A percentile compares a stretch with the other conserved stretches of the same genome.
phyloP scores from a whole-genome alignment of 305 asterid species.

The Fraxinus angustifolia region DNA sequence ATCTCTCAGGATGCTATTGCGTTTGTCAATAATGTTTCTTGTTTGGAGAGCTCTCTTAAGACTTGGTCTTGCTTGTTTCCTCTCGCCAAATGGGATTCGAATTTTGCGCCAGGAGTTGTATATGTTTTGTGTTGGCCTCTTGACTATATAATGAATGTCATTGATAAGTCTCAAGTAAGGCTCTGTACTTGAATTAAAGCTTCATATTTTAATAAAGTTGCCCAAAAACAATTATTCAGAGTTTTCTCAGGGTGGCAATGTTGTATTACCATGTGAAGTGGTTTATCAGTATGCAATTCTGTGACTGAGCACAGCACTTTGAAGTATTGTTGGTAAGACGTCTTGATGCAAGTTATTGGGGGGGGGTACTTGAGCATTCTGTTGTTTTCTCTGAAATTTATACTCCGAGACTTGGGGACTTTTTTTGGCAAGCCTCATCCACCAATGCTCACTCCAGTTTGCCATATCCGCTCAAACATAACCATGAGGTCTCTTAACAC shows the following conservation, averaged over 20 bases:
- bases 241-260: conserved; percentile 27
- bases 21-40: conserved; percentile 11
- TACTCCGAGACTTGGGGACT: conserved; percentile 41
- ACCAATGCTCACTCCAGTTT: conserved; percentile 42
- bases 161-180: conserved; percentile 27
- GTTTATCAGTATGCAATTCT: conserved; percentile 28
- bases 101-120: conserved; percentile 24
- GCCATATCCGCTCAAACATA: conserved; percentile 41
- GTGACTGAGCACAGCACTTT: conserved; percentile 26
- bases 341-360: conserved; percentile 27
- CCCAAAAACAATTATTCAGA: conserved; percentile 20
- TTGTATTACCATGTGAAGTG: conserved; percentile 24
- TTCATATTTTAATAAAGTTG: conserved; percentile 12
- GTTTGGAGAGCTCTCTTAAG: conserved; percentile 7
- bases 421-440: conserved; percentile 48
- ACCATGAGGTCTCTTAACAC: conserved; percentile 36
- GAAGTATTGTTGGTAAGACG: conserved; percentile 30
- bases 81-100: background rate
- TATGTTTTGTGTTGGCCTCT: conserved; percentile 24
- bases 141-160: conserved; percentile 24
- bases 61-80: conserved; percentile 26
- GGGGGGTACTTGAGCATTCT: conserved; percentile 37
- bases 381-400: conserved; percentile 37
- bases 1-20: conserved; percentile 15
- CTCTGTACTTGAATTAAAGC: conserved; percentile 24